These are phyloP conservation scores for Fusarium sp. DNA, from an alignment of 2,329 filamentous ascomycete species.

Conservation along the genomic window DNA sequence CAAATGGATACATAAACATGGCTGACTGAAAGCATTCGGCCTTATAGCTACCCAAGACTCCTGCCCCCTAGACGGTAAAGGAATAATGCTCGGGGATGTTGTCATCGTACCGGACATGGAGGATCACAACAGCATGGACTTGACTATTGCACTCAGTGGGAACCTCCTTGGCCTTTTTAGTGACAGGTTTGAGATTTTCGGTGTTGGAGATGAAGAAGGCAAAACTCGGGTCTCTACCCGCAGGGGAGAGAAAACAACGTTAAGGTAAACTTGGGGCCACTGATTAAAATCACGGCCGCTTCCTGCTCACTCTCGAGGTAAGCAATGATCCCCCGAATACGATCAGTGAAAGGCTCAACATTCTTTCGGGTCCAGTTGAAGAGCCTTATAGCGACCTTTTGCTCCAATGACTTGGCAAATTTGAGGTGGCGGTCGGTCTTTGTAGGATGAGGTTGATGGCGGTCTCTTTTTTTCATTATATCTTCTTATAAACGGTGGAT, in stretches of 20 bases:
- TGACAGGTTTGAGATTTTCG: background rate
- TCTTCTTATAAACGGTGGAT: too few species aligned
- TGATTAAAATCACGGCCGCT: background rate
- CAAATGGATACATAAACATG: too few species aligned
- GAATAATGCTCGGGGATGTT: too few species aligned
- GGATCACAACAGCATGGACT: background rate
- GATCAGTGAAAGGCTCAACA: background rate
- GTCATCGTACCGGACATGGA: background rate
- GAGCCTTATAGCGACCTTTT: background rate
- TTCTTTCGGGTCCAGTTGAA: background rate
- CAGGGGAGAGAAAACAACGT: background rate
- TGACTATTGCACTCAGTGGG: background rate
- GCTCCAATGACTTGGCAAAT: accelerated
- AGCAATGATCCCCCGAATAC: background rate
- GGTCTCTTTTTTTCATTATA: too few species aligned
- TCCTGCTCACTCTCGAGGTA: background rate
- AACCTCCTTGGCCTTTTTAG: background rate
- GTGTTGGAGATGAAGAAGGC: background rate
- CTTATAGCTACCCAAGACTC: too few species aligned
- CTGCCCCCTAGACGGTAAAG: too few species aligned
- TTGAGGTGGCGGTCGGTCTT: background rate
- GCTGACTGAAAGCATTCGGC: too few species aligned
- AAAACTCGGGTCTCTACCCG: background rate
- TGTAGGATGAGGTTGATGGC: too few species aligned
- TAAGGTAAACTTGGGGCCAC: background rate